Evolutionary conservation across 2,329 filamentous ascomycete genomes (phyloP), one percentile per base, ranked within the genome.

Genomic region (Metarhizium brunneum): DNA sequence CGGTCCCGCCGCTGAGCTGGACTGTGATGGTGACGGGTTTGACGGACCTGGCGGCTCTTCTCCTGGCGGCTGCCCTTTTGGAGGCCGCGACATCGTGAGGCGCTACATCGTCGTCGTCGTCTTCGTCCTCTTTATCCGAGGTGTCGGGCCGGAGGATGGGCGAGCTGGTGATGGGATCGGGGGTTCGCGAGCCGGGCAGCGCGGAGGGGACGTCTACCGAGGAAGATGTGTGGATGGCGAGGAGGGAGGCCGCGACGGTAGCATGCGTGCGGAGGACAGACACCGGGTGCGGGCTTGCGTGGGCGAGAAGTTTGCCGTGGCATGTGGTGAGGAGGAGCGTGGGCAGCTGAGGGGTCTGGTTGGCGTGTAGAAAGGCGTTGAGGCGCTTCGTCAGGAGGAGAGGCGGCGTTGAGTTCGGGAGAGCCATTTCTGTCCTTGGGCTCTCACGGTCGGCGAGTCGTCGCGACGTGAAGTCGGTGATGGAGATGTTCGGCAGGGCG

Each of bases 351-450:
- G 80, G 66, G 7, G 78, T 79, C 60, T 83, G 79, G 66, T 83
- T 81, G 58, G 77, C 71, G 64, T 77, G 74, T 50, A 86, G 79
- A 68, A 86, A 85, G 57, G 77, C 71, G 32, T 82, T 83, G 61
- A 86, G 77, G 58, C 81, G 81, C 67, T 85, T 85, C 40, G 80
- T 84, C 58, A 90, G 76, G 71, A 90, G 76, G 56, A 84, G 75
- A 30, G 81, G 80, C 42, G 80, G 79, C 42, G 78, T 76, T 29
- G 76, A 73, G 52, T 65, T 65, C 20, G 67, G 63, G 57, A 67
- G 62, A 49, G 72, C 68, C 71, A 73, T 74, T 18, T 35, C 32
- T 11, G 32, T 35, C 32, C 38, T 16, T 40, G 38, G 38, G 38
- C 5, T 40, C 38, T 13, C 11, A 5, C 7, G 38, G 38, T 14